Conservation (phyloP, 169 alveolate species). For the Cystoisospora suis region DNA sequence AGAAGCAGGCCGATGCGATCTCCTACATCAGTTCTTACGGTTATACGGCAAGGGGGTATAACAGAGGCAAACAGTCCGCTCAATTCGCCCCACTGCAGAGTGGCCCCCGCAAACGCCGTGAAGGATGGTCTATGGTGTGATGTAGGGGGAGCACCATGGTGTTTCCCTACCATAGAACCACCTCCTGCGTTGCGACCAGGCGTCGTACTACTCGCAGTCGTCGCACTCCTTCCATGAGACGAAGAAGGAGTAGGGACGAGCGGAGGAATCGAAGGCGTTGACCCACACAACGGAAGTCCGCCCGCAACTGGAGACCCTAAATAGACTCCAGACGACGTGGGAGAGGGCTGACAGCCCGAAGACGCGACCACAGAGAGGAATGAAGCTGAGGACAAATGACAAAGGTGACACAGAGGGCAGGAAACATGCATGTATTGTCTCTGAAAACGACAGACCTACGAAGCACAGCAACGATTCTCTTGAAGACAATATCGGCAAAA, state of each 20-base stretch:
- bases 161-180: too few species aligned
- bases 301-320: not conserved
- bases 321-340: not conserved
- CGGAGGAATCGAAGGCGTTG: not conserved
- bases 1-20: constrained; percentile 52
- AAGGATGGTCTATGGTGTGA: too few species aligned
- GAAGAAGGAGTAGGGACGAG: too few species aligned
- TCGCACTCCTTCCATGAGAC: too few species aligned
- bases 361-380: not conserved
- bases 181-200: too few species aligned
- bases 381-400: not conserved
- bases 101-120: too few species aligned
- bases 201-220: too few species aligned
- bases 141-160: too few species aligned
- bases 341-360: not conserved
- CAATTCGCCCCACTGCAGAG: constrained; percentile 57
- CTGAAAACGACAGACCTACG: too few species aligned
- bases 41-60: constrained; percentile 60
- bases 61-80: constrained; percentile 50
- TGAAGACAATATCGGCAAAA: too few species aligned
- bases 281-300: constrained; percentile 18
- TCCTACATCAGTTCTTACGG: constrained; percentile 29
- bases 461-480: too few species aligned
- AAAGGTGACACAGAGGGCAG: not conserved
- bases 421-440: too few species aligned